Evolutionary conservation across 768 basidiomycete species (phyloP), one percentile per base, ranked within the genome.

Genomic region (Termitomyces sp.): DNA sequence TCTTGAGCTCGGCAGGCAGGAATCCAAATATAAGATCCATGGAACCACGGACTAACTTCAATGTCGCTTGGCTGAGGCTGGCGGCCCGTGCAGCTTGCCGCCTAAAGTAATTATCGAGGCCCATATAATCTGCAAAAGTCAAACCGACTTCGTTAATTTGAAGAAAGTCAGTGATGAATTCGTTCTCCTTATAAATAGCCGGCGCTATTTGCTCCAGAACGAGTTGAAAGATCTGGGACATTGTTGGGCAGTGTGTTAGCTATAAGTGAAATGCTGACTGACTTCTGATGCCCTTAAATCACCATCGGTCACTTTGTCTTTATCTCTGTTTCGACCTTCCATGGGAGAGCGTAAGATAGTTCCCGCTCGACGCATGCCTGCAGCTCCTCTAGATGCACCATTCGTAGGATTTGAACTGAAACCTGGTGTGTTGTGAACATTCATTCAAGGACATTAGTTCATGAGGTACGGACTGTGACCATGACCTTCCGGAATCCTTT

Each of bases 1-100:
- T 72, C 69, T 88, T 91, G 57, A 98, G 55, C 66, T 96, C 94
- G 1, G 77, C 75, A 2, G 88, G 86, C 17, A 98, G 72, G 74
- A 96, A 98, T 8, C 94, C 93, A 68, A 98, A 98, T 51, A 98
- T 93, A 51, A 96, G 72, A 60, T 98, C 96, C 88, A 98, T 84
- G 28, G 93, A 91, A 2, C 87, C 86, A 19, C 92, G 83, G 30
- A 94, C 81, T 9, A 95, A 80, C 71, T 95, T 94, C 56, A 75
- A 65, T 26, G 93, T 93, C 7, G 82, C 71, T 52, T 78, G 77
- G 56, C 82, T 84, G 43, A 95, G 76, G 28, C 84, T 81, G 26
- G 77, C 79, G 49, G 82, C 75, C 26, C 90, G 78, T 6, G 87
- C 77, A n/a, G 96, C 96, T 66, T 98, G 92, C 46, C 96, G 76